Evolutionary conservation across 345 rosid genomes (phyloP), one percentile per base, ranked within the genome.

Genomic region (Dovyalis caffra): DNA sequence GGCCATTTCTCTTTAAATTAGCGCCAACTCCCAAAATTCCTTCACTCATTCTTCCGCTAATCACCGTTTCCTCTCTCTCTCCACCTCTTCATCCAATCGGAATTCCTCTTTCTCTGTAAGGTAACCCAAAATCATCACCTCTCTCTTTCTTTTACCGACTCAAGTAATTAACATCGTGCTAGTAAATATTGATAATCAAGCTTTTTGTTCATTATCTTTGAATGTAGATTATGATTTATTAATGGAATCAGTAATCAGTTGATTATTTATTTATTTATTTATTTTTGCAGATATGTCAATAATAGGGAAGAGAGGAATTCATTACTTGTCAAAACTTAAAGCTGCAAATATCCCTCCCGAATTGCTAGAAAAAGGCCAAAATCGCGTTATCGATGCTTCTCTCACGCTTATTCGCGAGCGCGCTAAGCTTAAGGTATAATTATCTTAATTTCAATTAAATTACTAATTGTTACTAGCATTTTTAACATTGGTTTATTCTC

Each of bases 401-500:
- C 97, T 95, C 45, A 95, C 99, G 10, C 98, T 95, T 34, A 93
- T 95, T 74, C 92, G 97, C 8, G 98, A 95, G 87, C 89, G 99
- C 81, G 98, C 98, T 2, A 95, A 87, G 83, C 96, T 95, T 68
- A 95, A 93, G 94, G 99, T 92, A 74, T 1, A 3, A 2, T 53
- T 61, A 62, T 5, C 25, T 29, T 16, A 31, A 43, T 47, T 49
- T 25, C 20, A 43, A 15, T 16, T 16, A 61, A 61, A 26, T 28
- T 26, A 1, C 67, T 9, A 32, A 3, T 28, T 1, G 21, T 37
- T 20, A 8, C n/a, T 10, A 7, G n/a, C n/a, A n/a, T n/a, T 65
- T n/a, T 62, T 43, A 21, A 29, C 16, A 4, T 9, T 66, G 26
- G 11, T 28, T 26, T 15, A 1, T 51, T 51, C 26, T 32, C 16